phyloP scores from a whole-genome alignment of 495 filamentous ascomycete genomes.

The Daldinia vernicosa region DNA sequence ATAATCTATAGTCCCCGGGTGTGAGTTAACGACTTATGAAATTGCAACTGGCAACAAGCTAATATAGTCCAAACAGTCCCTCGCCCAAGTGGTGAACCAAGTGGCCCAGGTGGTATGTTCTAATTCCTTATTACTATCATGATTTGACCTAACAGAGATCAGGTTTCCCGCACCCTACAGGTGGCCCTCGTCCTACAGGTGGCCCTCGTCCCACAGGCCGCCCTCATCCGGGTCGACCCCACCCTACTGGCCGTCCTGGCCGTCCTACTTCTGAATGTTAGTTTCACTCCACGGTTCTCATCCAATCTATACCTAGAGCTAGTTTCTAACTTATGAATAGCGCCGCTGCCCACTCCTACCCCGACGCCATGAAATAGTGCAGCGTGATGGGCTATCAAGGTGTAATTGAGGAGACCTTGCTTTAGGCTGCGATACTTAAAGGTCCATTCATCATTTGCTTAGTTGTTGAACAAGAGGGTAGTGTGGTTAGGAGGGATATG shows the following conservation, averaged over 20 bases:
- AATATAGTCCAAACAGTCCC: constrained; percentile 11
- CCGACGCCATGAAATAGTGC: constrained; percentile 4
- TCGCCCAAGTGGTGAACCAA: constrained; percentile 8
- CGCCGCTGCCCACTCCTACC: constrained; percentile 10
- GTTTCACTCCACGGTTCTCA: neutral
- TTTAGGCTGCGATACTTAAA: neutral
- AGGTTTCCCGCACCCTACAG: constrained; percentile 12
- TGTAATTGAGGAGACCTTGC: neutral
- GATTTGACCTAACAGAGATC: neutral
- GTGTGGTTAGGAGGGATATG: neutral
- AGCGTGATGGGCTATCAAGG: neutral
- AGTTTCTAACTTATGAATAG: constrained; percentile 10
- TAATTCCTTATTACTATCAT: neutral
- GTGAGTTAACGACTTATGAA: neutral
- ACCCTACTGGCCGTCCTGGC: constrained; percentile 5
- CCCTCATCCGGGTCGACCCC: constrained; percentile 7
- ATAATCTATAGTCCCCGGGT: constrained; percentile 5
- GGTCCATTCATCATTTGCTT: neutral
- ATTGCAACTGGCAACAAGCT: neutral
- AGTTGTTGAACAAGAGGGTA: neutral
- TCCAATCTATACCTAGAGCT: neutral
- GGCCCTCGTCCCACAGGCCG: constrained; percentile 2
- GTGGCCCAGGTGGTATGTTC: constrained; percentile 11
- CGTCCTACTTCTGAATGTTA: constrained; percentile 5
- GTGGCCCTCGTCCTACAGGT: constrained; percentile 12